Evolutionary conservation across 2,329 filamentous ascomycete genomes (phyloP), one percentile per base, ranked within the genome.

Genomic region (Didymella exigua): DNA sequence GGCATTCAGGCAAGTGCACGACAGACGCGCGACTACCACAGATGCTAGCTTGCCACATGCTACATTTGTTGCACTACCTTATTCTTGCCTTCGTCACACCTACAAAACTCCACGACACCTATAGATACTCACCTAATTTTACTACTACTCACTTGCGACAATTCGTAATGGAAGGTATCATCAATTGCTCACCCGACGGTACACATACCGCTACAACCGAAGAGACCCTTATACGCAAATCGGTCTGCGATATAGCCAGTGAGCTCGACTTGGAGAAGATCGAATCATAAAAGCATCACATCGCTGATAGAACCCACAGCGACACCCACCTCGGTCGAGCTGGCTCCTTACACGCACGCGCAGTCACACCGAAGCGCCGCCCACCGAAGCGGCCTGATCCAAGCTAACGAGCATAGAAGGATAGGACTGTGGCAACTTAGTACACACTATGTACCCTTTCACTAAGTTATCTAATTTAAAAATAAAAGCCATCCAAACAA

Each of bases 311-410:
- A 34, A 38, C 16, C 45, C 72, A 69, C 49, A 78, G 86, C 76
- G 89, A 85, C 62, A 78, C 84, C 53, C 75, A 84, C 33, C 76
- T 80, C 59, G 87, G 87, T 1, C 79, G 78, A 44, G 84, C 86
- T 10, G 81, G 81, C 18, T 82, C 55, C 81, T 36, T 84, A 0
- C 89, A 89, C 61, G 86, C 87, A 30, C 81, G 86, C 56, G 84
- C 83, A 2, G 84, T 88, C 11, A 77, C 77, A 19, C 80, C 82
- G 2, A 82, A 79, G 26, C 75, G 81, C 24, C 80, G 82, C 36
- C 79, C 82, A 2, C 82, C 80, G 13, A 79, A 81, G 30, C 33
- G 18, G 19, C 85, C 86, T 2, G 86, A 89, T 34, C 81, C 31
- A 34, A 4, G 10, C 16, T 36, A 21, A 21, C 10, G 10, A 36